These are phyloP conservation scores for Yarrowia galli DNA, from an alignment of 1,139 yeast genomes.

Conservation along the genomic window DNA sequence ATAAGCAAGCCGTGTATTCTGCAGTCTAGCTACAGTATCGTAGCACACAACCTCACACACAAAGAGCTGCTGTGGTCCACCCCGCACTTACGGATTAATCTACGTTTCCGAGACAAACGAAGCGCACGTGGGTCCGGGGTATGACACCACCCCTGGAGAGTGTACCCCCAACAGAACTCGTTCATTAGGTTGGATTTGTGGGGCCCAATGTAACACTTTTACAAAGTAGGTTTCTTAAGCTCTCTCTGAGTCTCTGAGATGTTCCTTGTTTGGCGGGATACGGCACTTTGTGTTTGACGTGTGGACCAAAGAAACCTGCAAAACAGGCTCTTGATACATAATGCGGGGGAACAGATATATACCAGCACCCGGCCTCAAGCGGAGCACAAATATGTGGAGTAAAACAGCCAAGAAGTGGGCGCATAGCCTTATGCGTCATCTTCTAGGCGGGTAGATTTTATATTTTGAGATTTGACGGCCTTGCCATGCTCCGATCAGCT, in stretches of 20 bases:
- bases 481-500: neutral
- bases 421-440: neutral
- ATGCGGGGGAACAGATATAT: constrained; percentile 14
- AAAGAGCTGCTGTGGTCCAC: neutral
- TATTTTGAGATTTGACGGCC: neutral
- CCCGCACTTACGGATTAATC: constrained; percentile 25
- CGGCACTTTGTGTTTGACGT: constrained; percentile 18
- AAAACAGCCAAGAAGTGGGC: constrained; percentile 35
- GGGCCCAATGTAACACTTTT: constrained; percentile 6
- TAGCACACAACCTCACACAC: neutral
- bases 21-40: neutral
- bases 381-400: neutral
- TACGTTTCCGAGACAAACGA: neutral
- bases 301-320: neutral
- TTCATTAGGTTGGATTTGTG: neutral
- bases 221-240: neutral
- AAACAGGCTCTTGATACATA: neutral
- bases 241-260: too few relatives aligned
- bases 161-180: constrained; percentile 9
- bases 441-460: neutral
- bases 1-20: constrained; percentile 21
- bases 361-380: neutral
- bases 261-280: constrained; percentile 6
- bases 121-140: neutral
- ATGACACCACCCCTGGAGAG: neutral